Evolutionary conservation across 768 basidiomycete species (phyloP).

Genomic region (Neoboletus subvelutipes): DNA sequence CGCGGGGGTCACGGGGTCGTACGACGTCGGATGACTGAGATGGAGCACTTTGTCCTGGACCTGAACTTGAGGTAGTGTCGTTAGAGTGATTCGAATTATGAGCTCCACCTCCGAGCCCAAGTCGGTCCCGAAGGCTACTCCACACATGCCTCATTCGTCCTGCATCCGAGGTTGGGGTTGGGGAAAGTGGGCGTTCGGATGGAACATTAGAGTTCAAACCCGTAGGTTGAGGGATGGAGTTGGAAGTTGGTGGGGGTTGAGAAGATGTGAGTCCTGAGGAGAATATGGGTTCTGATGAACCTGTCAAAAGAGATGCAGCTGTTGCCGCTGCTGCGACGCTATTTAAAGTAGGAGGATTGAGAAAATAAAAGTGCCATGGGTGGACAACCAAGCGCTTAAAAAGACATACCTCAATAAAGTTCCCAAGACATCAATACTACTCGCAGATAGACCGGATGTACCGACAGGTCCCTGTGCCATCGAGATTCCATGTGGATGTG

Average conservation of each 20-base stretch:
- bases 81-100: constrained; percentile 14
- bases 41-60: constrained; percentile 6
- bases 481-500: constrained; percentile 25
- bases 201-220: constrained; percentile 15
- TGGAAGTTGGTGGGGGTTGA: constrained; percentile 15
- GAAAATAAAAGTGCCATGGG: background rate
- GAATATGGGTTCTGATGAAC: constrained; percentile 64
- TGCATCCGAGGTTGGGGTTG: constrained; percentile 41
- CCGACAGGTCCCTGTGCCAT: constrained; percentile 27
- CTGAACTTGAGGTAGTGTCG: constrained; percentile 6
- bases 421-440: constrained; percentile 79
- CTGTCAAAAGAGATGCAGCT: constrained; percentile 79
- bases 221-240: constrained; percentile 12
- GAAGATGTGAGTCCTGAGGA: constrained; percentile 52
- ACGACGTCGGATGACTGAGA: constrained; percentile 11
- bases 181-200: constrained; percentile 37
- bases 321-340: constrained; percentile 93
- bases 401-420: constrained; percentile 70
- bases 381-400: background rate
- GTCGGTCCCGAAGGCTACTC: constrained; percentile 65
- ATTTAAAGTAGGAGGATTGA: constrained; percentile 4
- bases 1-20: constrained; percentile 49
- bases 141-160: constrained; percentile 62
- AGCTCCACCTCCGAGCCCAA: constrained; percentile 46
- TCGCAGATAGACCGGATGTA: constrained; percentile 53